Evolutionary conservation across 1,139 yeast species (phyloP).

Genomic region (Geotrichum histeridarum): DNA sequence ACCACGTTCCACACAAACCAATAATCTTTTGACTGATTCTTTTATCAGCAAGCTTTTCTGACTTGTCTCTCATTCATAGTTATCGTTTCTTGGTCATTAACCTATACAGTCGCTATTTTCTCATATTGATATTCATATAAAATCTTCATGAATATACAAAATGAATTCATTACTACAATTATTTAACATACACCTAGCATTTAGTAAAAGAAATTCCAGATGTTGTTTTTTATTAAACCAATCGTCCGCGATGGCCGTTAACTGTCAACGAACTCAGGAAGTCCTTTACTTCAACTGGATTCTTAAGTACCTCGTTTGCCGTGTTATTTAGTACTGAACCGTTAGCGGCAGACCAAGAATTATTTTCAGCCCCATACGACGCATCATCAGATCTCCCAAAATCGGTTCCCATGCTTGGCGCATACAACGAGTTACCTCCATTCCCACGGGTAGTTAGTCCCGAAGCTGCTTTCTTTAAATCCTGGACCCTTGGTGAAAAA

Average conservation of each 20-base stretch:
- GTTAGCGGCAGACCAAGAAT: too few species aligned
- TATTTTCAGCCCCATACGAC: too few species aligned
- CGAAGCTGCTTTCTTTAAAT: slow-evolving; percentile 12
- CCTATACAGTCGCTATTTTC: too few species aligned
- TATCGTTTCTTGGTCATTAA: too few species aligned
- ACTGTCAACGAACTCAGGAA: slow-evolving; percentile 2
- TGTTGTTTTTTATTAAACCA: not conserved
- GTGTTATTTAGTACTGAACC: not conserved
- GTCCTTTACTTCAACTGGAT: not conserved
- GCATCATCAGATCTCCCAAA: too few species aligned
- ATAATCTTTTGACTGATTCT: not conserved
- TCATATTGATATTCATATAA: too few species aligned
- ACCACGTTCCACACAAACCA: slow-evolving; percentile 7
- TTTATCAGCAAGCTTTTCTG: too few species aligned
- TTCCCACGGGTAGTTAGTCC: slow-evolving; percentile 6
- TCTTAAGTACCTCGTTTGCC: not conserved
- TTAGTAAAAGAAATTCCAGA: not conserved
- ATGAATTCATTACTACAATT: too few species aligned
- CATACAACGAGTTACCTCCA: not conserved
- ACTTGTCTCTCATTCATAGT: too few species aligned
- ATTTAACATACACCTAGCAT: too few species aligned
- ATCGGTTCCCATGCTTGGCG: too few species aligned
- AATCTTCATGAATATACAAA: too few species aligned
- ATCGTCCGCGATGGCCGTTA: not conserved
- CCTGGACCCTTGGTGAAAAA: slow-evolving; percentile 7